Percentiles rank a stretch among this genome's conserved stretches.
Conservation (phyloP, 495 filamentous ascomycete species). For the Friedmanniomyces simplex region DNA sequence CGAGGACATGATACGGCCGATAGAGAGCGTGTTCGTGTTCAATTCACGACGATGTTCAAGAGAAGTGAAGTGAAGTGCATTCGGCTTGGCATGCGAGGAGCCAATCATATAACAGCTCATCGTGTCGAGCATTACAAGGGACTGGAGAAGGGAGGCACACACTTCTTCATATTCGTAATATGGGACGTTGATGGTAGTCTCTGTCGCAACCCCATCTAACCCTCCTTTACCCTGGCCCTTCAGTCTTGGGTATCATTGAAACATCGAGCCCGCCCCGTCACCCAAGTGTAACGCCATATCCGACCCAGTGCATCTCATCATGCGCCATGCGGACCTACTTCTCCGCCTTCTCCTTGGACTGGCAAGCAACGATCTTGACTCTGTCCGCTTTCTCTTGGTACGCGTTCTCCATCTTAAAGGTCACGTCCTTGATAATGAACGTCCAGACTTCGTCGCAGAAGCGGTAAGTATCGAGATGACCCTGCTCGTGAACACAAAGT, state of each 20-base stretch:
- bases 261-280: not conserved
- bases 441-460: conserved; percentile 99
- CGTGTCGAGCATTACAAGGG: not conserved
- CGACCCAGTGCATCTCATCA: not conserved
- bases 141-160: not conserved
- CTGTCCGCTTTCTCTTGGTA: conserved; percentile 38
- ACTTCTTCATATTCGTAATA: not conserved
- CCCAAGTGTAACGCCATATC: not conserved
- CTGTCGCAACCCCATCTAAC: not conserved
- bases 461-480: conserved; percentile 95
- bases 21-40: not conserved
- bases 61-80: not conserved
- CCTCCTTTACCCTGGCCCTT: not conserved
- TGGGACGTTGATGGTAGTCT: not conserved
- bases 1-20: conserved; percentile 1
- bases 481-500: conserved; percentile 44
- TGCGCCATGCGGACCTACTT: not conserved
- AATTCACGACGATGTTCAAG: no score
- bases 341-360: conserved; percentile 17
- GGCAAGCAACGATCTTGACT: conserved; percentile 94
- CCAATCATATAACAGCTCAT: not conserved
- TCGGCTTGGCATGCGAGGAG: conserved; percentile 1
- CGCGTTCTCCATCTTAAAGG: conserved; percentile 88
- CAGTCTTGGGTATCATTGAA: conserved; percentile 3
- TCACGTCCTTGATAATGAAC: conserved; percentile 96